Percentiles rank a stretch among this genome's conserved stretches.
Conservation (phyloP, 768 basidiomycete genomes). For the Clathrus columnatus region DNA sequence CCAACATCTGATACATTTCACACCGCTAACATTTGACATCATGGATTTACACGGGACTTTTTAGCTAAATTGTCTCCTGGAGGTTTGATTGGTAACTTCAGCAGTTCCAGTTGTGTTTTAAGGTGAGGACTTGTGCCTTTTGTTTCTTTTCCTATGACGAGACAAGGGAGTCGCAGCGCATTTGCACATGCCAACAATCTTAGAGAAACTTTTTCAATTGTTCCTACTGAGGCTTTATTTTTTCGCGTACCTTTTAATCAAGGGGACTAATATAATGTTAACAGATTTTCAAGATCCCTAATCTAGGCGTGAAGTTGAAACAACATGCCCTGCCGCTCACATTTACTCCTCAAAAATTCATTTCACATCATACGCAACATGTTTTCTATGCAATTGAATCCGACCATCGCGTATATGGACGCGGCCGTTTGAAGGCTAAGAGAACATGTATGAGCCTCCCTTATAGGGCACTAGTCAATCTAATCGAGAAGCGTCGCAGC, state of each 20-base stretch:
- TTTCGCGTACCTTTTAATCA: background rate
- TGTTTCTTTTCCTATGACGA: constrained; percentile 19
- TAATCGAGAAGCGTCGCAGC: constrained; percentile 69
- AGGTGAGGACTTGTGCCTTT: constrained; percentile 50
- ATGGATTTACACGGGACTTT: constrained; percentile 95
- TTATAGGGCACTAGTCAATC: constrained; percentile 33
- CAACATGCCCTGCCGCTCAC: constrained; percentile 85
- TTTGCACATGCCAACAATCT: constrained; percentile 27
- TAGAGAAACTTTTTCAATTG: constrained; percentile 31
- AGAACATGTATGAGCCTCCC: constrained; percentile 50
- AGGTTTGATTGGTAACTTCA: constrained; percentile 91
- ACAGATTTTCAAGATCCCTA: constrained; percentile 95
- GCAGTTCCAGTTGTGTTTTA: constrained; percentile 84
- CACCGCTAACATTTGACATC: constrained; percentile 92
- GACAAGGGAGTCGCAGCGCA: constrained; percentile 26
- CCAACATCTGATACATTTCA: constrained; percentile 95
- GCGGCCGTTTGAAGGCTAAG: constrained; percentile 56
- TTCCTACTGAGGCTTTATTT: constrained; percentile 35
- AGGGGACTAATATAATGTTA: constrained; percentile 12
- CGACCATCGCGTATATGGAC: constrained; percentile 83
- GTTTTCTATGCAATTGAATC: constrained; percentile 90
- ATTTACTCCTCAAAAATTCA: constrained; percentile 92
- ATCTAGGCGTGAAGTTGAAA: constrained; percentile 88
- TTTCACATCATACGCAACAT: constrained; percentile 74
- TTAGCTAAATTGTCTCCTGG: constrained; percentile 94